Evolutionary conservation across 768 basidiomycete genomes (phyloP), one percentile per base, ranked within the genome.

Genomic region (Amanita exitialis): DNA sequence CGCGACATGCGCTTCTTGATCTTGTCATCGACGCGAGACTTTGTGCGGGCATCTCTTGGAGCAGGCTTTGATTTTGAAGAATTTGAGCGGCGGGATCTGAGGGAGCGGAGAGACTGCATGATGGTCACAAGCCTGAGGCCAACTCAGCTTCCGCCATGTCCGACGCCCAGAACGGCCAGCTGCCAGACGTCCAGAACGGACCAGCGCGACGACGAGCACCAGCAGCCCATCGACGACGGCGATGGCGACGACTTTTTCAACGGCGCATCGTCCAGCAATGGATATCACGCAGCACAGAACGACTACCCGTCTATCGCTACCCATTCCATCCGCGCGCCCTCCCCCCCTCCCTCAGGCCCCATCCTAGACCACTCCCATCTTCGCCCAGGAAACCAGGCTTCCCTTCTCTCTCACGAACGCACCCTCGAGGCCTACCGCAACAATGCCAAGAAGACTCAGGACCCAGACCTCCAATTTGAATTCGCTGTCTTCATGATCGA

Each of bases 401-500:
- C 92, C 5, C 80, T 98, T 10, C 83, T 97, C 57, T 93, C 91
- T 0, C 89, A 97, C 65, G 92, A 94, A 67, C 89, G 89, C 53
- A 98, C 96, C 2, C 82, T 99, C 53, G 93, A 97, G 66, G 82
- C 96, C 55, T 99, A 99, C 72, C 88, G 96, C 43, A 82, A 86
- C 39, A 99, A 99, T 66, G 96, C 95, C 28, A 96, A 95, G 72
- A 98, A 98, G 71, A 96, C 94, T 0, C 92, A 96, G 70, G 92
- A 98, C 65, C 94, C 95, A 0, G 91, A 97, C 61, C 72, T 97
- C 51, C 94, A 95, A 64, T 98, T 93, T 73, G 96, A 99, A 65
- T 97, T 99, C 58, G 91, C 95, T 36, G 90, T 94, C 7, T 97
- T 98, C 76, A 93, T 97, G 88, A 87, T 99, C 62, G 96, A 97